Evolutionary conservation across 768 basidiomycete species (phyloP).

Genomic region (Cyclocybe aegerita): DNA sequence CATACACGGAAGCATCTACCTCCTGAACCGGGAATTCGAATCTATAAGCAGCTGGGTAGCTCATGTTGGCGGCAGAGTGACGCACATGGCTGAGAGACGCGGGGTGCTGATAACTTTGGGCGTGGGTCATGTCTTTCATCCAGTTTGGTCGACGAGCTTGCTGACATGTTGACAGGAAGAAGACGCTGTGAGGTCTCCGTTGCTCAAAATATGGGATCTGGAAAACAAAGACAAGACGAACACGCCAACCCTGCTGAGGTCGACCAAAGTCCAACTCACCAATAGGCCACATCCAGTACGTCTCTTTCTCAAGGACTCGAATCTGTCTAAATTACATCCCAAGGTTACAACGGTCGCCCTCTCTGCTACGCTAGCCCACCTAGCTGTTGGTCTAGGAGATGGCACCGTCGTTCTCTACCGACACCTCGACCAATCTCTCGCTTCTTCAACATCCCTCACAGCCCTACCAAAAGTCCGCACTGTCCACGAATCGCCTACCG

Average conservation of each 20-base stretch:
- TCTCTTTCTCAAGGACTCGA: background rate
- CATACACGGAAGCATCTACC: constrained; percentile 80
- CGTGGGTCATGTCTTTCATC: constrained; percentile 44
- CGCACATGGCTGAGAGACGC: constrained; percentile 81
- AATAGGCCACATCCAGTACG: constrained; percentile 79
- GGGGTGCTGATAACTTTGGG: constrained; percentile 88
- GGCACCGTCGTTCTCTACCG: constrained; percentile 91
- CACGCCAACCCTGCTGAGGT: constrained; percentile 66
- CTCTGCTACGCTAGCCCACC: constrained; percentile 74
- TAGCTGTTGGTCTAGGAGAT: constrained; percentile 93
- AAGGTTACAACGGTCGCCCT: constrained; percentile 81
- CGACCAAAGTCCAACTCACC: constrained; percentile 71
- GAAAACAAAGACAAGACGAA: constrained; percentile 63
- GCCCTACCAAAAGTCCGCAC: constrained; percentile 83
- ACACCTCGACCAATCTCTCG: constrained; percentile 87
- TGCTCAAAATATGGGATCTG: constrained; percentile 91
- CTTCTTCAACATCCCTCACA: constrained; percentile 66
- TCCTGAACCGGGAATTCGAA: constrained; percentile 75
- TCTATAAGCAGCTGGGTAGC: constrained; percentile 75
- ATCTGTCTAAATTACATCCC: constrained; percentile 6
- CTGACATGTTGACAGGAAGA: constrained; percentile 62
- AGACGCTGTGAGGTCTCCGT: constrained; percentile 57
- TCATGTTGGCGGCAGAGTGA: constrained; percentile 76
- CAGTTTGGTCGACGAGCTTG: constrained; percentile 2
- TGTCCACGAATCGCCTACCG: constrained; percentile 79